Base-by-base conservation (phyloP, 257 asterid genomes). In the Oldenlandia corymbosa region DNA sequence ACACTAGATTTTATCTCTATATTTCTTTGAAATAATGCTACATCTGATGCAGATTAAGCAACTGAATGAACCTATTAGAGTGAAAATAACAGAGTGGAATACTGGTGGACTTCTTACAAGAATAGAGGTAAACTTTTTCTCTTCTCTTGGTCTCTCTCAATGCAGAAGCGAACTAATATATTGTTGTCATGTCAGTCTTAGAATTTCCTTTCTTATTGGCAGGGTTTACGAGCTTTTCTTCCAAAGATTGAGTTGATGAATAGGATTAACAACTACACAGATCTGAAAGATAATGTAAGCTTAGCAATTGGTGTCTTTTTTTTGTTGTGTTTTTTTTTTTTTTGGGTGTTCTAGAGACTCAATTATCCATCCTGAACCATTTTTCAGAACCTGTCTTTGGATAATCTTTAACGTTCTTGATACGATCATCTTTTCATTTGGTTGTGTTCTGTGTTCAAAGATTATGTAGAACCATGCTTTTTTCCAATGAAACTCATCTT, bases 141-240 rank as follows among this genome's bases (percentile, higher is more conserved):
- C 46, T 65, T 30, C 68, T 27, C 67, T 42, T 62, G 5, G 69
- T 46, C 75, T 50, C 69, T 58, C 71, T 8, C 52, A 66, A 31
- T 26, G 42, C 61, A 48, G 12, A 28, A 66, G 27, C 55, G 43
- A 31, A 31, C 67, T 46, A 55, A 12, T 31, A 45, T 27, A 23
- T 28, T 37, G 4, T 32, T 32, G 62, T 11, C 11, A 20, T 3
- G 18, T 51, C 37, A 16, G 11, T 58, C 13, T 64, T 57, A 31
- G n/a, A 41, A 63, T 60, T 74, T 60, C 54, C 23, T 30, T 63
- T 67, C 68, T 67, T 28, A 34, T 39, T 32, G 80, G 79, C 88
- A 93, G 99, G 99, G 99, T 56, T 72, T 93, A 71, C 85, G 99
- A 78, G 96, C 92, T 67, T 93, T 85, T 72, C 86, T 93, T 71